phyloP scores from a whole-genome alignment of 2,329 filamentous ascomycete species.

The Amesomyces nigricolor region DNA sequence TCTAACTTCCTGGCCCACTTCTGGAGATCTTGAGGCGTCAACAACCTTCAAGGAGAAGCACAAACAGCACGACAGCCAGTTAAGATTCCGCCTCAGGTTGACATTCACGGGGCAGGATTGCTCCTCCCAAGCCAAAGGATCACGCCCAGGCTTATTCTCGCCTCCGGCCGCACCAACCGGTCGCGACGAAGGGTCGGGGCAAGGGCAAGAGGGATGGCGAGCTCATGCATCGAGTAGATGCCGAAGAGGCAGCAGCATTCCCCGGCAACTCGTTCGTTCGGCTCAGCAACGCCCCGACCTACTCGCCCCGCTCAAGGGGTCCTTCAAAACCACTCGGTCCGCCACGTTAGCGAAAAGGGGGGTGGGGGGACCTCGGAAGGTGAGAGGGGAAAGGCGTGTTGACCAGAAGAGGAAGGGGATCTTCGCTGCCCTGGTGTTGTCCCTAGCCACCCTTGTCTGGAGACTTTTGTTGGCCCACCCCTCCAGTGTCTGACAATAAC shows the following conservation, averaged over 20 bases:
- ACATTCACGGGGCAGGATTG: too few species aligned
- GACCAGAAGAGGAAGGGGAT: constrained; percentile 20
- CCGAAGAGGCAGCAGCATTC: constrained; percentile 15
- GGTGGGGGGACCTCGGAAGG: constrained; percentile 7
- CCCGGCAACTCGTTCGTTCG: constrained; percentile 10
- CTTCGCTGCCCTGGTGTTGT: constrained; percentile 8
- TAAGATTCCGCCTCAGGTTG: background rate
- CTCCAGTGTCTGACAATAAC: background rate
- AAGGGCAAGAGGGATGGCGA: background rate
- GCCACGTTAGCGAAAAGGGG: background rate
- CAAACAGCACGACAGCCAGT: background rate
- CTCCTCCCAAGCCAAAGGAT: too few species aligned
- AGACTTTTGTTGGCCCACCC: background rate
- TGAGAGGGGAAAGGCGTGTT: constrained; percentile 1
- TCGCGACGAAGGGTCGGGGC: background rate
- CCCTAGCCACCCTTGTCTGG: background rate
- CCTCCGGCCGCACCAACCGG: background rate
- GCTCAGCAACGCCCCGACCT: background rate
- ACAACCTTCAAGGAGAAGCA: background rate
- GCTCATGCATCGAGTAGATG: background rate
- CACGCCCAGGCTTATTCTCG: background rate
- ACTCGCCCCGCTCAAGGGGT: constrained; percentile 3
- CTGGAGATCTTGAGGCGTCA: too few species aligned
- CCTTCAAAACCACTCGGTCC: background rate
- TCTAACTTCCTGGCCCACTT: background rate